phyloP scores from a whole-genome alignment of 2,329 filamentous ascomycete genomes.

The Aspergillus sclerotialis region DNA sequence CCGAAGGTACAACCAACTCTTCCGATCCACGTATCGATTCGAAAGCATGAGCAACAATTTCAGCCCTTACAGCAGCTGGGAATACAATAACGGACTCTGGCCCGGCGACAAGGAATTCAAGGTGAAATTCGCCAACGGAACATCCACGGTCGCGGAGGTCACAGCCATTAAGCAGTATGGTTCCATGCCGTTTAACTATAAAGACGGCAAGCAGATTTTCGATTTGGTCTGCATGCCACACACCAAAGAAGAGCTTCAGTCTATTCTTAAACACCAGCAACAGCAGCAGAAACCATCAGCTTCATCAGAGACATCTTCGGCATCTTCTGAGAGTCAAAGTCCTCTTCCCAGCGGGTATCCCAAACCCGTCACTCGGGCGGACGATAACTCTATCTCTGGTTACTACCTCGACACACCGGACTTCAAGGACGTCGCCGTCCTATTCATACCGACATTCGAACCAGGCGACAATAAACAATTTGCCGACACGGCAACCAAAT shows the following conservation, averaged over 20 bases:
- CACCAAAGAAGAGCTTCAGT: no score
- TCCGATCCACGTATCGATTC: no score
- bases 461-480: no score
- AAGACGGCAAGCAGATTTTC: not conserved
- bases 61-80: constrained; percentile 14
- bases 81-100: constrained; percentile 11
- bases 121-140: constrained; percentile 8
- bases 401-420: constrained; percentile 38
- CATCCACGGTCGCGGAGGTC: not conserved
- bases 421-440: constrained; percentile 40
- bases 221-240: not conserved
- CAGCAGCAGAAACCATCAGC: no score
- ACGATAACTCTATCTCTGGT: constrained; percentile 31
- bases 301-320: constrained; percentile 4
- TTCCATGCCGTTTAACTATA: not conserved
- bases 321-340: not conserved
- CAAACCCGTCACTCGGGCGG: constrained; percentile 6
- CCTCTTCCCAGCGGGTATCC: constrained; percentile 5
- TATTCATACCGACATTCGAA: constrained; percentile 30
- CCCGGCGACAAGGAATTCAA: constrained; percentile 11
- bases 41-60: no score
- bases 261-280: no score
- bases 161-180: not conserved
- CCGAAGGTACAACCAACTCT: no score
- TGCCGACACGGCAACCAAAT: no score